Evolutionary conservation across 208 protist species (phyloP).

Genomic region (Phytomonas serpens): DNA sequence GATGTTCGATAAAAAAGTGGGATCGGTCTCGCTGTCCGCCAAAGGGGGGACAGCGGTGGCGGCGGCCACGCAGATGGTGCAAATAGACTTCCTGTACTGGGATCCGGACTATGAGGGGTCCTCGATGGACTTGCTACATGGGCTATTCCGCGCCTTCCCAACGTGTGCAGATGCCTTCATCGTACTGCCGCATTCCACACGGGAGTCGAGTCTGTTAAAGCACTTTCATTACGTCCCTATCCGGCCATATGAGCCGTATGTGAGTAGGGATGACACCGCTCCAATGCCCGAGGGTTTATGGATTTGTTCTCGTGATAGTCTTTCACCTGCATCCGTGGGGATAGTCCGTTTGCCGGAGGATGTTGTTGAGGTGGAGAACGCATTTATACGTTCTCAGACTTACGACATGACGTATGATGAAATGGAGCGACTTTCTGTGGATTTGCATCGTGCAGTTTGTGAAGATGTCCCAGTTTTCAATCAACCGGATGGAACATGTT

Average conservation of each 20-base stretch:
- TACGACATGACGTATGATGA: background rate
- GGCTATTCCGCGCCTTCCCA: constrained; percentile 71
- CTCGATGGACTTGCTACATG: constrained; percentile 51
- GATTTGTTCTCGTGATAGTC: constrained; percentile 39
- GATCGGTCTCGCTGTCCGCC: background rate
- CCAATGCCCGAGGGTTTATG: constrained; percentile 66
- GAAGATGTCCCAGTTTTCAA: background rate
- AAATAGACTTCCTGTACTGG: constrained; percentile 82
- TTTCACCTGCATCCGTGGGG: background rate
- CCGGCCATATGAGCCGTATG: constrained; percentile 72
- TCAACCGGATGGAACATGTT: background rate
- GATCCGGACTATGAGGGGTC: constrained; percentile 57
- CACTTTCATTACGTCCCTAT: constrained; percentile 74
- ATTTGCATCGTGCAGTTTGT: background rate
- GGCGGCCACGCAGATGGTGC: constrained; percentile 8
- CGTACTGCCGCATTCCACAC: constrained; percentile 50
- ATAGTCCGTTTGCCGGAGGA: background rate
- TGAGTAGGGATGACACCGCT: constrained; percentile 44
- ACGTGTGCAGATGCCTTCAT: constrained; percentile 66
- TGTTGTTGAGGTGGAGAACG: background rate
- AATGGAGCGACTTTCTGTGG: background rate
- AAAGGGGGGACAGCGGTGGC: background rate
- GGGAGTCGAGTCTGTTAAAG: constrained; percentile 66
- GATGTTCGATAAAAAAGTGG: background rate
- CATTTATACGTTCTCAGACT: background rate